Percentiles rank a stretch among this genome's conserved stretches.
phyloP scores from a whole-genome alignment of 2,329 filamentous ascomycete genomes.

The Paecilomyces sp. region DNA sequence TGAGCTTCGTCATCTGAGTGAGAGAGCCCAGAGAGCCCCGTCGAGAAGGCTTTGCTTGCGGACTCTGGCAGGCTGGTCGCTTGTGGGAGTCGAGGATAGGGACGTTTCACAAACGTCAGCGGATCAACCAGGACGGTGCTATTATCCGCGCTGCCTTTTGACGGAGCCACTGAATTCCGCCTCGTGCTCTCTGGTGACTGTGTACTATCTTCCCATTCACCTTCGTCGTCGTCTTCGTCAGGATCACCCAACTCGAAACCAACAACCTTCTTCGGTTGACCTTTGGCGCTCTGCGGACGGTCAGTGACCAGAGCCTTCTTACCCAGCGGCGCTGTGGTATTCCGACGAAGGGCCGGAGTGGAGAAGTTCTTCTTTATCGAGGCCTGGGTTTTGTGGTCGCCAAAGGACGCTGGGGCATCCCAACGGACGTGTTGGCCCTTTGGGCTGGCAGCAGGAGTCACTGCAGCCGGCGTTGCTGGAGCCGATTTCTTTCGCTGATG shows the following conservation, averaged over 20 bases:
- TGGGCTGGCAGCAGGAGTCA: slow-evolving; percentile 37
- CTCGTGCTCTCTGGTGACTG: slow-evolving; percentile 42
- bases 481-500: slow-evolving; percentile 42
- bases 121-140: slow-evolving; percentile 28
- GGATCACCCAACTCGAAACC: slow-evolving; percentile 40
- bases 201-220: slow-evolving; percentile 43
- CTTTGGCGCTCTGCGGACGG: slow-evolving; percentile 25
- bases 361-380: slow-evolving; percentile 42
- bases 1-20: slow-evolving; percentile 14
- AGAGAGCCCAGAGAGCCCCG: slow-evolving; percentile 16
- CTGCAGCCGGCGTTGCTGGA: slow-evolving; percentile 36
- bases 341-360: slow-evolving; percentile 33
- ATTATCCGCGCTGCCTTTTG: slow-evolving; percentile 27
- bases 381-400: slow-evolving; percentile 22
- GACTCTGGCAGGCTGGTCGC: slow-evolving; percentile 33
- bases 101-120: slow-evolving; percentile 33
- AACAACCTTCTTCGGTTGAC: slow-evolving; percentile 37
- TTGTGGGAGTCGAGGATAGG: slow-evolving; percentile 30
- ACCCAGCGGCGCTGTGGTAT: slow-evolving; percentile 26
- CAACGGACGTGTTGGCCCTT: slow-evolving; percentile 31
- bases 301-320: slow-evolving; percentile 34
- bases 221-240: slow-evolving; percentile 39
- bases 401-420: slow-evolving; percentile 30
- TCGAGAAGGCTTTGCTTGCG: slow-evolving; percentile 23
- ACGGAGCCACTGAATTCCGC: slow-evolving; percentile 35